A percentile compares a stretch with the other conserved stretches of the same genome.
Evolutionary conservation across 2,329 filamentous ascomycete genomes (phyloP).

Genomic region (Colletotrichum phormii): DNA sequence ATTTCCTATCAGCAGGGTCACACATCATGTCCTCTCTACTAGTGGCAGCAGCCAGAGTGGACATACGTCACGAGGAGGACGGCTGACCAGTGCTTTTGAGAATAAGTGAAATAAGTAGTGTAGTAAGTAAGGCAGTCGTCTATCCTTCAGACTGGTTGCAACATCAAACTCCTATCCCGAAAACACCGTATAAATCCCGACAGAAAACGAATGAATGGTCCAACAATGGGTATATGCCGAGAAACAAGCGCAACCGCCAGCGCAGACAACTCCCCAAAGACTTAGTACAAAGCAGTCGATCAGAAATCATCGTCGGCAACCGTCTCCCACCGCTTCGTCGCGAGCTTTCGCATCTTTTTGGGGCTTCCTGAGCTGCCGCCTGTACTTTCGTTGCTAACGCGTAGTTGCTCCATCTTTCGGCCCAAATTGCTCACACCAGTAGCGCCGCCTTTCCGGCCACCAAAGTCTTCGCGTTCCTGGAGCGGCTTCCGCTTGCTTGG

Average conservation of each 20-base stretch:
- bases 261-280: background rate
- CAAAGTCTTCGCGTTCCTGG: conserved; percentile 63
- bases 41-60: background rate
- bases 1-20: background rate
- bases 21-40: background rate
- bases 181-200: background rate
- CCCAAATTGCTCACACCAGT: conserved; percentile 52
- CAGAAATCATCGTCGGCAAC: conserved; percentile 51
- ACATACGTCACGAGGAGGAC: background rate
- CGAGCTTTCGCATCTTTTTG: conserved; percentile 65
- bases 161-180: background rate
- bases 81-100: no score
- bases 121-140: background rate
- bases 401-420: conserved; percentile 62
- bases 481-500: conserved; percentile 70
- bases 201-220: background rate
- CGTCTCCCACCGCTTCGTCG: conserved; percentile 60
- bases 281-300: background rate
- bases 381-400: conserved; percentile 54
- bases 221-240: conserved; percentile 30
- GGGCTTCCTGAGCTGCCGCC: conserved; percentile 54
- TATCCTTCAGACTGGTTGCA: background rate
- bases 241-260: conserved; percentile 22
- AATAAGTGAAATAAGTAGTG: background rate
- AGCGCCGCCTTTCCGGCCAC: conserved; percentile 40